Base-by-base conservation (phyloP, 805 yeast species). In the Tetrapisispora iriomotensis region DNA sequence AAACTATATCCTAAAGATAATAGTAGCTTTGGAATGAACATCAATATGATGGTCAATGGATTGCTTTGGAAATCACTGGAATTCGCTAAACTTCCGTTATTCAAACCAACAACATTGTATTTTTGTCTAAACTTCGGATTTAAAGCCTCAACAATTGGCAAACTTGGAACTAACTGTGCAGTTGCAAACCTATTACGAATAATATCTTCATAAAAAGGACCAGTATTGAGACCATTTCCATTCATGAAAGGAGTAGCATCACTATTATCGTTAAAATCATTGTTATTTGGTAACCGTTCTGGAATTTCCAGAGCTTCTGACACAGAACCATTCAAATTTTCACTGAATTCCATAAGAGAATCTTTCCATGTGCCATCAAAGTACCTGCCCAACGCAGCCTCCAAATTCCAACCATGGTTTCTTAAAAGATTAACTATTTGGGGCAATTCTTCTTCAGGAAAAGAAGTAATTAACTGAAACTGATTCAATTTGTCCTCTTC, bases 391-490 rank as follows among this genome's bases (percentile, higher is more conserved):
- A 79, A 58, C 1, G 86, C 75, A 31, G 70, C 64, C 48, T 79
- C 83, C 36, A 81, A 51, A 49, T 78, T 70, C 78, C 78, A 77
- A 36, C 75, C 70, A 47, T 75, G 70, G 34, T 71, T 67, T 24
- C 66, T 57, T 37, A 80, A 53, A 20, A 79, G 54, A 37, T 64
- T 56, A 4, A 70, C 55, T 3, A 78, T 69, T 32, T 70, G 65
- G 1, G 67, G 68, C 33, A 66, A 58, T 21, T 74, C 73, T 0
- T 63, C 68, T 6, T 69, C 73, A 8, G 68, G 68, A 45, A 66
- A 71, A 2, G 70, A 62, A 0, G 79, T 67, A 37, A 76, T 70
- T 41, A 67, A 65, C 46, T 68, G 72, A 53, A 76, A 75, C 37
- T 70, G 70, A 29, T 63, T 61, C 40, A 75, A 50, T 34, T 65